Conservation (phyloP, 2,329 filamentous ascomycete genomes). For the Talaromyces sp. region DNA sequence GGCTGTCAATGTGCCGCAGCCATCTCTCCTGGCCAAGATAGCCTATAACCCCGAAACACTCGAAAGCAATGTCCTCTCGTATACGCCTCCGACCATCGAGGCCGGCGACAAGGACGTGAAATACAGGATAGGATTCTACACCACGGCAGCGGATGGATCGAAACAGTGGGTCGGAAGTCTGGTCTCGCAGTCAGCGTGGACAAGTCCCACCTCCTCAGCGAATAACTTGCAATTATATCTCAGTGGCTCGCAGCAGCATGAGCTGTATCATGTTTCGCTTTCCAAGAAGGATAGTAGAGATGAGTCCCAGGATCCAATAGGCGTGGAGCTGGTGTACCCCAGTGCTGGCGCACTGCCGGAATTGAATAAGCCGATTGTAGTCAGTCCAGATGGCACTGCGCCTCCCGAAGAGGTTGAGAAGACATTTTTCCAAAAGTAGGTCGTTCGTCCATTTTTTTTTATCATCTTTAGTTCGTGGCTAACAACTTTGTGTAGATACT, state of each 20-base stretch:
- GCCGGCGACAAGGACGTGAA: constrained; percentile 44
- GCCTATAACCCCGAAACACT: constrained; percentile 40
- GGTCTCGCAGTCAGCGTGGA: constrained; percentile 36
- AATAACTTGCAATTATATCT: constrained; percentile 38
- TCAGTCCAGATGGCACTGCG: constrained; percentile 38
- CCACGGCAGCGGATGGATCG: constrained; percentile 26
- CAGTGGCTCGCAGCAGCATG: constrained; percentile 26
- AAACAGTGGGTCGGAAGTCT: constrained; percentile 43
- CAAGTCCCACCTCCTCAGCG: constrained; percentile 26
- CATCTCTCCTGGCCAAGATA: constrained; percentile 39
- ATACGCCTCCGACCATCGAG: constrained; percentile 32
- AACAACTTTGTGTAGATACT: constrained; percentile 36
- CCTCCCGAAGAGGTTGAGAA: constrained; percentile 42
- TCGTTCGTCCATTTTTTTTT: constrained; percentile 7
- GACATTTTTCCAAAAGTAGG: constrained; percentile 45
- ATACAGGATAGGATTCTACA: constrained; percentile 53
- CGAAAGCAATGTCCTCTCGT: constrained; percentile 37
- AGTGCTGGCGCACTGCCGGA: constrained; percentile 36
- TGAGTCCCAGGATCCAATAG: constrained; percentile 19
- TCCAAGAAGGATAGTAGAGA: constrained; percentile 24
- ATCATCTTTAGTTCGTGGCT: background rate
- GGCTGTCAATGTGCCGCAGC: constrained; percentile 32
- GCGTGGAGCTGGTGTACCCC: constrained; percentile 34
- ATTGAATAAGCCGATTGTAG: constrained; percentile 39
- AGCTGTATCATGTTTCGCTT: constrained; percentile 42